These are phyloP conservation scores for Carpinus viminea DNA, from an alignment of 306 rosid species.

Conservation along the genomic window DNA sequence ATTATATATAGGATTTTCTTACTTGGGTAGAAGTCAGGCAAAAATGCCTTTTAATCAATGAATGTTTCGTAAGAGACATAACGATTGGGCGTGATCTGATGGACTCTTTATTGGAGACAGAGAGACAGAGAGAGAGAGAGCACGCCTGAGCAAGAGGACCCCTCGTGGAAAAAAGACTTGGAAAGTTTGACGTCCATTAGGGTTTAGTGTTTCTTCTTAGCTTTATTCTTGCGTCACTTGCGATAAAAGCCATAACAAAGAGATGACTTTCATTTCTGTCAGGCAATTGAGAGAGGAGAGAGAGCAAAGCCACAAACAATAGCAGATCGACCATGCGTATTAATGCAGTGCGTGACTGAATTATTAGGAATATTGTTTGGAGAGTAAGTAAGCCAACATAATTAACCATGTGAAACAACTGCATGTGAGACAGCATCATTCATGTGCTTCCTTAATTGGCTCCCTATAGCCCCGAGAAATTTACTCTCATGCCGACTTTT, in stretches of 20 bases:
- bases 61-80: slow-evolving; percentile 42
- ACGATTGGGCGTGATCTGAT: slow-evolving; percentile 70
- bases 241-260: slow-evolving; percentile 1
- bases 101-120: slow-evolving; percentile 28
- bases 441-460: no score
- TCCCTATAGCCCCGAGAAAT: neutral
- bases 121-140: slow-evolving; percentile 22
- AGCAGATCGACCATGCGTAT: slow-evolving; percentile 33
- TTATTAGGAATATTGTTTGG: slow-evolving; percentile 32
- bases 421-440: no score
- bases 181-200: slow-evolving; percentile 11
- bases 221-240: slow-evolving; percentile 21
- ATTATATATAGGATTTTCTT: slow-evolving; percentile 10
- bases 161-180: slow-evolving; percentile 1
- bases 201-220: neutral
- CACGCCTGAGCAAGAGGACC: slow-evolving; percentile 27
- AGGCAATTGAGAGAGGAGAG: slow-evolving; percentile 11
- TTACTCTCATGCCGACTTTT: neutral
- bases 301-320: neutral
- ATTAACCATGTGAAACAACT: neutral
- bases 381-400: slow-evolving; percentile 9
- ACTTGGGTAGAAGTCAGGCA: slow-evolving; percentile 56
- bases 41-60: slow-evolving; percentile 56
- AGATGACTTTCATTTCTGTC: neutral
- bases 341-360: slow-evolving; percentile 19